phyloP scores from a whole-genome alignment of 768 basidiomycete species.

The Tricholoma matsutake region DNA sequence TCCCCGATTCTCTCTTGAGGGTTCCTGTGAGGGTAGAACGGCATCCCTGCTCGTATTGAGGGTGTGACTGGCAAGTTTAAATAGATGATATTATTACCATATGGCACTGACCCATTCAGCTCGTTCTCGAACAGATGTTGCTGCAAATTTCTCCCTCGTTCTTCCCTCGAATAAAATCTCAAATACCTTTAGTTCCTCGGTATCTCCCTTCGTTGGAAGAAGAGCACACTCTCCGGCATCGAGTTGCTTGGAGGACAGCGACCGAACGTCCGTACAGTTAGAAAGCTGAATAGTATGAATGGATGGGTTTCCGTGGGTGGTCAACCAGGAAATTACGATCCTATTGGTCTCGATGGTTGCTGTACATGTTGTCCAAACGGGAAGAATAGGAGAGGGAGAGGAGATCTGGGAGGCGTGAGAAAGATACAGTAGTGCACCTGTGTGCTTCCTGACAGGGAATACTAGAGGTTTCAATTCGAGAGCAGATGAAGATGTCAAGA shows the following conservation, averaged over 20 bases:
- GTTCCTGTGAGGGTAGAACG: conserved; percentile 39
- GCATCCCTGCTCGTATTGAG: conserved; percentile 46
- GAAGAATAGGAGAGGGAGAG: conserved; percentile 22
- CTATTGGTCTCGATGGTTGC: conserved; percentile 30
- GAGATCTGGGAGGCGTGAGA: conserved; percentile 24
- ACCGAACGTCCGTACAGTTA: conserved; percentile 62
- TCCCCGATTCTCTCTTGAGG: not conserved
- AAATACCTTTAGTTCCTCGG: conserved; percentile 51
- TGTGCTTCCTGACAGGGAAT: conserved; percentile 11
- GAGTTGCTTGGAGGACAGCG: conserved; percentile 44
- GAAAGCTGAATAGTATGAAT: conserved; percentile 44
- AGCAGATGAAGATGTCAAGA: not conserved
- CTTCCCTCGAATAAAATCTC: conserved; percentile 59
- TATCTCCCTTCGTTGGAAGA: conserved; percentile 34
- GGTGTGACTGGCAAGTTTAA: conserved; percentile 1
- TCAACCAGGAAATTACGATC: conserved; percentile 48
- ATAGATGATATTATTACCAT: conserved; percentile 47
- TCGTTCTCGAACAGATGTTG: conserved; percentile 55
- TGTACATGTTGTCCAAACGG: conserved; percentile 50
- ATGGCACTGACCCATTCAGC: conserved; percentile 74
- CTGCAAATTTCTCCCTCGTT: conserved; percentile 58
- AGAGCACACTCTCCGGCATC: conserved; percentile 39
- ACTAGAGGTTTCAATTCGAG: conserved; percentile 9
- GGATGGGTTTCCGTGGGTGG: conserved; percentile 32
- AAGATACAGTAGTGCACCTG: conserved; percentile 50